A percentile compares a stretch with the other conserved stretches of the same genome.
Conservation (phyloP, 768 basidiomycete species). For the Lactarius pseudohatsudake region DNA sequence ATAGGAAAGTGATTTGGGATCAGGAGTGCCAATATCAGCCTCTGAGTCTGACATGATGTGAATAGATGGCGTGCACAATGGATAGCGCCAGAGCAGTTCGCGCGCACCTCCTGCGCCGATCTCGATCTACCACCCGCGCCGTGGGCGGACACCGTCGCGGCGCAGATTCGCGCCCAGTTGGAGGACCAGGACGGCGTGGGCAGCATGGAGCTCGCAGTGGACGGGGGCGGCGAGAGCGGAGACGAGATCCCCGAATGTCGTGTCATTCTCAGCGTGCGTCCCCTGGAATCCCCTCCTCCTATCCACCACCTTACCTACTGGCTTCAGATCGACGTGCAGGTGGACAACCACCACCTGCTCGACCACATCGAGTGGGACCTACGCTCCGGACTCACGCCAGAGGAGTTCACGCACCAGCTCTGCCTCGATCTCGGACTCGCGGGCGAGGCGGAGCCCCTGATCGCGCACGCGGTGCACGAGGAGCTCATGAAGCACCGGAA, state of each 20-base stretch:
- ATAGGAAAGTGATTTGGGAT: no score
- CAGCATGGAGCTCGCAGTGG: conserved; percentile 69
- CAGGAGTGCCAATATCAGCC: no score
- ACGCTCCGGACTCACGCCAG: conserved; percentile 87
- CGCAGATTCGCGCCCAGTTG: conserved; percentile 86
- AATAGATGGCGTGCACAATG: no score
- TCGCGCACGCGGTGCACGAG: conserved; percentile 93
- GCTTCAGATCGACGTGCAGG: conserved; percentile 93
- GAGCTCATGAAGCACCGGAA: conserved; percentile 95
- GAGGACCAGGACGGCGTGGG: conserved; percentile 87
- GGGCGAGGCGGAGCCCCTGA: conserved; percentile 84
- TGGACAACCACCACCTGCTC: conserved; percentile 84
- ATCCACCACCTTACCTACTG: conserved; percentile 15
- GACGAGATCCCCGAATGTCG: conserved; percentile 69
- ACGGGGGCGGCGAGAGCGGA: conserved; percentile 50
- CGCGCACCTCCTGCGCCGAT: conserved; percentile 83
- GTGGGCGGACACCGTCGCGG: conserved; percentile 78
- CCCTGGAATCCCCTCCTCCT: not conserved
- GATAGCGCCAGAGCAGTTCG: conserved; percentile 81
- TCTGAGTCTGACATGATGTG: no score
- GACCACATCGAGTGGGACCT: conserved; percentile 99
- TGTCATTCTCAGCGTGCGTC: conserved; percentile 73
- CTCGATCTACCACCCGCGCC: conserved; percentile 67
- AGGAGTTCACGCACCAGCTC: conserved; percentile 75
- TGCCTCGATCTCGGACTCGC: conserved; percentile 84